These are phyloP conservation scores for Senecio squalidus DNA, from an alignment of 140 eudicot species.

Conservation along the genomic window DNA sequence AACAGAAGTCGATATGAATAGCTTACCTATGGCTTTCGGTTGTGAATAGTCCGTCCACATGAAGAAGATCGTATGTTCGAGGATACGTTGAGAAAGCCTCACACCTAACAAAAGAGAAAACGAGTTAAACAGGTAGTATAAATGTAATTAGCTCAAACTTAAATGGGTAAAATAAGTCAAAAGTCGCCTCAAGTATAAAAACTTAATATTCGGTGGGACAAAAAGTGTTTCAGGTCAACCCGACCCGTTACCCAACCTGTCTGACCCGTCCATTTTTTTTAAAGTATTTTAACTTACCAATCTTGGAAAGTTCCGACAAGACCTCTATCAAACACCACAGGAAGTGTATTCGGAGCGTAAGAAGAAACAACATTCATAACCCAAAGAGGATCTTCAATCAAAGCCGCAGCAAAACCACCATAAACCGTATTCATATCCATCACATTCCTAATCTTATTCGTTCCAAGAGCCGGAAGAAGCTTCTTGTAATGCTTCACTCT, in stretches of 20 bases:
- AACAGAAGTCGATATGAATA: neutral
- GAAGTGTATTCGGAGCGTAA: slow-evolving; percentile 70
- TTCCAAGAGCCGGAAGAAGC: slow-evolving; percentile 77
- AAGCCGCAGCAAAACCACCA: slow-evolving; percentile 90
- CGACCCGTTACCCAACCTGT: no score
- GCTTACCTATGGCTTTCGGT: slow-evolving; percentile 91
- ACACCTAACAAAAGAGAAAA: slow-evolving; percentile 49
- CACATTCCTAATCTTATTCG: slow-evolving; percentile 68
- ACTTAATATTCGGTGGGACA: no score
- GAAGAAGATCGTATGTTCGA: slow-evolving; percentile 91
- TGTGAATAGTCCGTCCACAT: slow-evolving; percentile 81
- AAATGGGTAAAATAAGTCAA: neutral
- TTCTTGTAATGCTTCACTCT: slow-evolving; percentile 80
- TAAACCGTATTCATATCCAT: slow-evolving; percentile 92
- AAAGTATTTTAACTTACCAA: slow-evolving; percentile 48
- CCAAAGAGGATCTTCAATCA: slow-evolving; percentile 74
- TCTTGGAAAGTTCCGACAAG: slow-evolving; percentile 90
- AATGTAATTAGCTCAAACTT: neutral
- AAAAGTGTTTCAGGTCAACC: neutral
- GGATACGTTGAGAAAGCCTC: slow-evolving; percentile 98
- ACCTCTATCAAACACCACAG: slow-evolving; percentile 84
- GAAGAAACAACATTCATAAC: slow-evolving; percentile 98
- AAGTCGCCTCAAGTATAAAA: neutral
- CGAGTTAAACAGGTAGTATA: neutral
- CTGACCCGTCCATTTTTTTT: no score